Evolutionary conservation across 352 stramenopile genomes (phyloP), one percentile per base, ranked within the genome.

Genomic region (Globisporangium iwayamae): DNA sequence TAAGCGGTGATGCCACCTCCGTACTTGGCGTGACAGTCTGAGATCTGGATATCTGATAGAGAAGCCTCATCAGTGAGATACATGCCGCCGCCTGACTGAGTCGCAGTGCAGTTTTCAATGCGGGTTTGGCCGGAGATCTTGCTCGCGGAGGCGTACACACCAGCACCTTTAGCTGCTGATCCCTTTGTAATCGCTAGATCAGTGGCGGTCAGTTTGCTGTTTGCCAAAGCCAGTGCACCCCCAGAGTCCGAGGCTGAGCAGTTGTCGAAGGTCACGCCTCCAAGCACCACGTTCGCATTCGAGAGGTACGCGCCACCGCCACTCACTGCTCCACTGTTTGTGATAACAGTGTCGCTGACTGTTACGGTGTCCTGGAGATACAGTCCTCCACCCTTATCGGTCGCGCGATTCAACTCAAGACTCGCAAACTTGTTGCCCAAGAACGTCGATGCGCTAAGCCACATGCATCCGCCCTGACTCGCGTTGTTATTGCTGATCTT

Each of bases 41-140:
- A 16, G 20, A 66, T 14, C 46, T 71, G 10, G 18, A 74, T 3
- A 11, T 54, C 51, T 67, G 30, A 8, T 18, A 66, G 32, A 14
- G 55, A 25, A 32, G 38, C 43, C 1, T 59, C n/a, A 22, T 66
- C 54, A n/a, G 59, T 47, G 2, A 61, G 52, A 41, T 68, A 83
- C 0, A 76, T 30, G 8, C 79, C 79, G 1, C 68, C 82, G 46
- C 79, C 82, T 14, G 68, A 58, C 14, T 65, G 46, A 2, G 62
- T 56, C 2, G 64, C 68, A 7, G 36, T 56, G 20, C 51, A 70
- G 0, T 34, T 28, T 1, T 55, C 28, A 2, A 65, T n/a, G 1
- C 65, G 6, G 2, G 52, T n/a, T 3, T 59, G 18, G 0, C 65
- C 65, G 10, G 47, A 43, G n/a, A 70, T 32, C 3, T 2, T 22